These are phyloP conservation scores for Trichosporon coremiiforme DNA, from an alignment of 1,284 basidiomycete genomes.

Conservation along the genomic window DNA sequence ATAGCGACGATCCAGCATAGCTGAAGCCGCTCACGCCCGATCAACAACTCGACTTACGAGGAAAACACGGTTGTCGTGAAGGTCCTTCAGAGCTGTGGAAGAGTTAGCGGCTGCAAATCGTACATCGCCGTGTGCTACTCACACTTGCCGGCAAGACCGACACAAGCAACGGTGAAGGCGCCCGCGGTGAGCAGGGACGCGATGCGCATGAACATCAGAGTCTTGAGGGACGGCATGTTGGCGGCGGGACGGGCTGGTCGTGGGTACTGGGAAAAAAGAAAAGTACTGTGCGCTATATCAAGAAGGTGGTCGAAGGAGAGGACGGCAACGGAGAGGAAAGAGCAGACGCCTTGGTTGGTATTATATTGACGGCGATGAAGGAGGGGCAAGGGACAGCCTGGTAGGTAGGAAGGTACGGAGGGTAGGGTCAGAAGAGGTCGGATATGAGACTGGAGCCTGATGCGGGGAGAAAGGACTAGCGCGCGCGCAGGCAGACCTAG, in stretches of 20 bases:
- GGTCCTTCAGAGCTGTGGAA: constrained; percentile 22
- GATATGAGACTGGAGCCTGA: constrained; percentile 12
- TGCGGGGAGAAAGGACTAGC: constrained; percentile 10
- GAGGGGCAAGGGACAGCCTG: not conserved
- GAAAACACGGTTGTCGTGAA: constrained; percentile 17
- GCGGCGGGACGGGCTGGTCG: constrained; percentile 1
- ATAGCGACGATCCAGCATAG: too few relatives aligned
- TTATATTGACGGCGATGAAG: not conserved
- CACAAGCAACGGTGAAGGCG: constrained; percentile 24
- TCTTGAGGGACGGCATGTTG: constrained; percentile 9
- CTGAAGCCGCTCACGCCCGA: too few relatives aligned
- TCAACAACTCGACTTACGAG: constrained; percentile 12
- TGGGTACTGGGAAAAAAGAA: not conserved
- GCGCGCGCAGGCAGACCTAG: not conserved
- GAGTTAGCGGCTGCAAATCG: not conserved
- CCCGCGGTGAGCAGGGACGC: constrained; percentile 22
- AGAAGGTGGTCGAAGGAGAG: constrained; percentile 7
- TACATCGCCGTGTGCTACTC: constrained; percentile 2
- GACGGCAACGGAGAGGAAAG: constrained; percentile 4
- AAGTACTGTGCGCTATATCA: not conserved
- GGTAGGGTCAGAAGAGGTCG: not conserved
- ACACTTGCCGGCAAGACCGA: constrained; percentile 26
- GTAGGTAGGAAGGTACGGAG: not conserved
- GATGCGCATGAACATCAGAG: constrained; percentile 11
- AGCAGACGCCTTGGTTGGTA: not conserved